Base-by-base conservation (phyloP, 495 filamentous ascomycete genomes). In the Penicillium paradoxum region DNA sequence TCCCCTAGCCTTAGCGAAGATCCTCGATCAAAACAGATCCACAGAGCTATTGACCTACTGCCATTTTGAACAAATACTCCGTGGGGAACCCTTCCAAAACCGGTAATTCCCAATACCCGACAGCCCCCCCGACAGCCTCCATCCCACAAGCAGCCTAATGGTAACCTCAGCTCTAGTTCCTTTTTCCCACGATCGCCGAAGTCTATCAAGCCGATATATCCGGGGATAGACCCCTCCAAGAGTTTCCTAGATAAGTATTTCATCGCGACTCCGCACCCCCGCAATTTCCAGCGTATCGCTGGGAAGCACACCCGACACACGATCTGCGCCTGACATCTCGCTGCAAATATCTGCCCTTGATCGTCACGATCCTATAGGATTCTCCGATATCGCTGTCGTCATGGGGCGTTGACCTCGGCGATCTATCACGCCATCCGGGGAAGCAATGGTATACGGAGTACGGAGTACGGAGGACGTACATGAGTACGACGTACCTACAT, bases 311-410 rank as follows among this genome's bases (percentile, higher is more conserved):
- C 32, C 6, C 45, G 37, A 21, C 15, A 32, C 13, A 25, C 46
- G 46, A 49, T 49, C 46, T 38, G 34, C 46, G 11, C 36, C 45
- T 49, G 46, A 49, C 22, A 49, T 49, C 46, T 36, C 46, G 17
- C 14, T 43, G 25, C 33, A 32, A 42, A 51, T 24, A 14, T 22
- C 27, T 41, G 37, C 27, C n/a, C 48, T 42, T 41, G 49, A 51
- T 51, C 49, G 30, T 43, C 49, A 15, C 30, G 49, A 51, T 51
- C 49, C 48, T 29, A 29, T 19, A 3, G 3, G 29, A 32, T 44
- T 11, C 19, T 42, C 49, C 49, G 49, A 51, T 51, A 43, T 51
- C 49, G 49, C 49, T 30, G 34, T 45, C 43, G 8, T 19, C 38
- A n/a, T n/a, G n/a, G n/a, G n/a, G n/a, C n/a, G n/a, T 34, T 30